Conservation (phyloP, 2,329 filamentous ascomycete species). For the Alternaria metachromatica region DNA sequence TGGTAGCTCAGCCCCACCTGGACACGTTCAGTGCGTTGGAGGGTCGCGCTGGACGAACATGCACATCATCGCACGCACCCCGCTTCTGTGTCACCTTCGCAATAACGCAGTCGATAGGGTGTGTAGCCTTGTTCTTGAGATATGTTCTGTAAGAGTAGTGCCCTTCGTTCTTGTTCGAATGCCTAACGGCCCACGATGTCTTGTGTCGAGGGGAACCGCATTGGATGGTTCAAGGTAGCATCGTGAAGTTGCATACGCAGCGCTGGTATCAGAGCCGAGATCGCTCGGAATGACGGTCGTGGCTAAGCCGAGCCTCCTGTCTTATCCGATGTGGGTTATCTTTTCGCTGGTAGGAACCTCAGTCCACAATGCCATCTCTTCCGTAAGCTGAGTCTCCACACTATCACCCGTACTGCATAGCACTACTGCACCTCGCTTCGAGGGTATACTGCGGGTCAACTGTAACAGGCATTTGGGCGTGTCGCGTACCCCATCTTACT, state of each 20-base stretch:
- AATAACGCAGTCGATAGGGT: neutral
- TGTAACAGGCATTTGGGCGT: constrained; percentile 11
- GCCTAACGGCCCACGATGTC: neutral
- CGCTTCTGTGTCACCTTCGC: neutral
- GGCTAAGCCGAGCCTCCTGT: neutral
- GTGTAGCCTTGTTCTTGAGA: neutral
- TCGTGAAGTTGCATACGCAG: neutral
- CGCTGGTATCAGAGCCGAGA: neutral
- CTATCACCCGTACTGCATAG: constrained; percentile 10
- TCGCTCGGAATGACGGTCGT: neutral
- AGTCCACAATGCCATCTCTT: constrained; percentile 9
- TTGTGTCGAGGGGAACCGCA: neutral
- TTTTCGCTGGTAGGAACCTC: neutral
- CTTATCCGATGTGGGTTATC: constrained; percentile 6
- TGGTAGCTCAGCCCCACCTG: neutral
- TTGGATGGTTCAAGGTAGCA: neutral
- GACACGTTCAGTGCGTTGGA: neutral
- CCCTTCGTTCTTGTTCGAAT: neutral
- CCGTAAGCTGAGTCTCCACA: constrained; percentile 24
- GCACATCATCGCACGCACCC: neutral
- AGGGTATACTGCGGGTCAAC: neutral
- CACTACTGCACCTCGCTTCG: constrained; percentile 30
- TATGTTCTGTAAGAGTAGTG: neutral
- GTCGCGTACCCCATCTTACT: constrained; percentile 10
- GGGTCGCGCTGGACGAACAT: neutral